Conservation (phyloP, 2,329 filamentous ascomycete species). For the Rutstroemia sydowiana region DNA sequence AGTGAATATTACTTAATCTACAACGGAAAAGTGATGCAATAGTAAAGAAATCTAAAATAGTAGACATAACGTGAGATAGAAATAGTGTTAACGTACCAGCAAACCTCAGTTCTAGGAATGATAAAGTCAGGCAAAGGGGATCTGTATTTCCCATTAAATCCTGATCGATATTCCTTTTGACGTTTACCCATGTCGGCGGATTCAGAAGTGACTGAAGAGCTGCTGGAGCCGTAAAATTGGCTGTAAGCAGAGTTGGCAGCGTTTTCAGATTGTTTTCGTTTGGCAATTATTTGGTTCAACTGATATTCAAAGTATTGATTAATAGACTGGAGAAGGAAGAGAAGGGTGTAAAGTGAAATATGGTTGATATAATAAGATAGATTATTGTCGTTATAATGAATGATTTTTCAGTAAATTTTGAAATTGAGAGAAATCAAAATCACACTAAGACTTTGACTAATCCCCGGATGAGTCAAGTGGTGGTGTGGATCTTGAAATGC, state of each 20-base stretch:
- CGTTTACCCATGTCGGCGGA: not conserved
- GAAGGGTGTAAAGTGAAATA: too few relatives aligned
- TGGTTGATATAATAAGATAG: too few relatives aligned
- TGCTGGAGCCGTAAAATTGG: too few relatives aligned
- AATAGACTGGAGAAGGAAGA: too few relatives aligned
- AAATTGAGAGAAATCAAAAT: not conserved
- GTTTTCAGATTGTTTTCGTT: not conserved
- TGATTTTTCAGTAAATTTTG: too few relatives aligned
- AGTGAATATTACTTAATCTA: not conserved
- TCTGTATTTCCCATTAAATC: not conserved
- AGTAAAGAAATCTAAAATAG: too few relatives aligned
- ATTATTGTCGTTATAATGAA: too few relatives aligned
- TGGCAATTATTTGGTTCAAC: not conserved
- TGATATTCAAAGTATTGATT: too few relatives aligned
- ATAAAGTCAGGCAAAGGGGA: slow-evolving; percentile 1
- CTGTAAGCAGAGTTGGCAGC: too few relatives aligned
- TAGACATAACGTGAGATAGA: not conserved
- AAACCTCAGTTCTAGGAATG: slow-evolving; percentile 17
- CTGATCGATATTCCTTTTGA: not conserved
- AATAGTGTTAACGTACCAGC: slow-evolving; percentile 14
- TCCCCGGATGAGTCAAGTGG: not conserved
- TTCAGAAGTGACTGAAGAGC: not conserved
- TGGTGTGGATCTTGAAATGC: too few relatives aligned
- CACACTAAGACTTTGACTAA: not conserved
- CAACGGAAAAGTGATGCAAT: not conserved